Conservation (phyloP, 345 rosid genomes). For the Citrus maxima region DNA sequence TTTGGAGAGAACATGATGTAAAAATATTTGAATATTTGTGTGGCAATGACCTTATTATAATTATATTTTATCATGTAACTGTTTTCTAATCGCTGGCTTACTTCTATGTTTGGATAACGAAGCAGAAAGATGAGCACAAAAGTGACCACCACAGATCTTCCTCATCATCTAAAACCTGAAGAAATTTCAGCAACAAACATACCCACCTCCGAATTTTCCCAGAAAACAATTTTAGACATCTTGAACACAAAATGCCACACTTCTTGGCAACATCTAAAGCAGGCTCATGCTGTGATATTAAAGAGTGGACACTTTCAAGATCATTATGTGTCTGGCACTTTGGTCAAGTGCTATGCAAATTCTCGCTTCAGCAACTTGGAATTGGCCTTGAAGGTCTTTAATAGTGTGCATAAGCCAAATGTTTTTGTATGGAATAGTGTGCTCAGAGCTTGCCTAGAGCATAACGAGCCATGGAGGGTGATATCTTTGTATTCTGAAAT, state of each 20-base stretch:
- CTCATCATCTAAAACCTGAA: conserved; percentile 16
- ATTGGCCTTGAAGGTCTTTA: conserved; percentile 31
- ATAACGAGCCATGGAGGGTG: conserved; percentile 23
- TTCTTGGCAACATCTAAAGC: conserved; percentile 32
- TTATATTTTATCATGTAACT: not conserved
- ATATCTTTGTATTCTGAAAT: conserved; percentile 24
- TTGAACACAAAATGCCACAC: conserved; percentile 26
- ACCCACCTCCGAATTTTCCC: conserved; percentile 24
- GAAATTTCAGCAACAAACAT: conserved; percentile 6
- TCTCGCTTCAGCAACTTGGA: conserved; percentile 22
- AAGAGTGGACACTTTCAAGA: conserved; percentile 39
- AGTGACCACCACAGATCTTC: conserved; percentile 19
- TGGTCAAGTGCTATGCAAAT: conserved; percentile 36
- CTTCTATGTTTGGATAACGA: not conserved
- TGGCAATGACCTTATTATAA: not conserved
- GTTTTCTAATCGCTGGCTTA: not conserved
- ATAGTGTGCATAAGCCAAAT: conserved; percentile 31
- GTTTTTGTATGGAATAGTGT: conserved; percentile 44
- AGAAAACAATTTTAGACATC: conserved; percentile 30
- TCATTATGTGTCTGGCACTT: conserved; percentile 40
- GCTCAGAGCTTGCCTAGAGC: conserved; percentile 30
- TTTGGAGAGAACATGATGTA: not conserved
- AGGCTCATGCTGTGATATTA: conserved; percentile 32
- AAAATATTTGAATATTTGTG: not conserved
- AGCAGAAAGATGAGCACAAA: conserved; percentile 18